A percentile compares a stretch with the other conserved stretches of the same genome.
phyloP scores from a whole-genome alignment of 208 protist species.

The Willaertia magna region DNA sequence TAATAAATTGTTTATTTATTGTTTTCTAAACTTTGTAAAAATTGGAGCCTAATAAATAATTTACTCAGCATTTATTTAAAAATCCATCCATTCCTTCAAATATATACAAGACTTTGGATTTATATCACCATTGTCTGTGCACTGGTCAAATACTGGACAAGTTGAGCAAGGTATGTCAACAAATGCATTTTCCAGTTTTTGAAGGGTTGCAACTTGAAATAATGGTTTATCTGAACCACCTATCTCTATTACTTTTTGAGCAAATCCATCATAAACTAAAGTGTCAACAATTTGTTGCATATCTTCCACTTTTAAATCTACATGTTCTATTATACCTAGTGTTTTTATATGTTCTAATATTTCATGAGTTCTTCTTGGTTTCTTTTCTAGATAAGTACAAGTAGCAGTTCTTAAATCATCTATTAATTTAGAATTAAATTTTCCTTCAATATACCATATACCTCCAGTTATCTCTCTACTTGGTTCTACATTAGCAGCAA shows the following conservation, averaged over 20 bases:
- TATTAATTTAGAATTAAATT: constrained; percentile 38
- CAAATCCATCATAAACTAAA: constrained; percentile 39
- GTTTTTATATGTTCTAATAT: constrained; percentile 17
- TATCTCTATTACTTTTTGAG: constrained; percentile 28
- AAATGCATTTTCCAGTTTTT: constrained; percentile 34
- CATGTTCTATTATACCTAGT: constrained; percentile 17
- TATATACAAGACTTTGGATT: constrained; percentile 36
- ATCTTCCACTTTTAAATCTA: constrained; percentile 31
- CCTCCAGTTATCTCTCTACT: constrained; percentile 39
- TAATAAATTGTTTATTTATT: too few species aligned
- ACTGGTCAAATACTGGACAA: constrained; percentile 41
- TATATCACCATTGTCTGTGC: constrained; percentile 29
- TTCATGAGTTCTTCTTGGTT: constrained; percentile 15
- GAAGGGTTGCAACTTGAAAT: neutral
- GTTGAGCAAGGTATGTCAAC: constrained; percentile 35
- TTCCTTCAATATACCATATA: constrained; percentile 39
- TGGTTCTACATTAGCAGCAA: constrained; percentile 44
- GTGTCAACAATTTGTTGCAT: constrained; percentile 30
- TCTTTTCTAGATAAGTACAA: neutral
- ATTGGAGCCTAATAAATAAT: too few species aligned
- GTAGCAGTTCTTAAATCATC: neutral
- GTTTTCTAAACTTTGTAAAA: too few species aligned
- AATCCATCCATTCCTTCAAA: constrained; percentile 34
- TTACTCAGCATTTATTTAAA: neutral
- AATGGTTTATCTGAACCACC: neutral